These are phyloP conservation scores for Apostasia shenzhenica DNA, from an alignment of 106 monocot genomes.

Conservation along the genomic window DNA sequence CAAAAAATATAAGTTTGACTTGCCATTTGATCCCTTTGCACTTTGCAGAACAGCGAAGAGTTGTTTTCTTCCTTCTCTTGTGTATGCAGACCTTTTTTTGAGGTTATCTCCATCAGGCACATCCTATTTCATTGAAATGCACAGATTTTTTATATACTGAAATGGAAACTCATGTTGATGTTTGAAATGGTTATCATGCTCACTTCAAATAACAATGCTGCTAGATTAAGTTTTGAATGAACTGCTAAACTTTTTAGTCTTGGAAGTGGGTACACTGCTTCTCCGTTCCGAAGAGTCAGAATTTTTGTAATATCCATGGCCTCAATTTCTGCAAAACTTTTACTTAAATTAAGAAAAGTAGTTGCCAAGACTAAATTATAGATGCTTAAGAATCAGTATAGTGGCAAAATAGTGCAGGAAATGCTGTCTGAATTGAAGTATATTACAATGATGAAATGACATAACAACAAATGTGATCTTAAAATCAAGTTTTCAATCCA, in stretches of 20 bases:
- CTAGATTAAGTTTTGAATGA: conserved; percentile 85
- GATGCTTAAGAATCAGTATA: too few species aligned
- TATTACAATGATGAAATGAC: too few species aligned
- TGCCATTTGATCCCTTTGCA: conserved; percentile 90
- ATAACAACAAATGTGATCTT: too few species aligned
- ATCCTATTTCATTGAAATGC: conserved; percentile 38
- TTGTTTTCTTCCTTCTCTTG: conserved; percentile 93
- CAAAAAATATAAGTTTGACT: neutral
- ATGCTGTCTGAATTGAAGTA: too few species aligned
- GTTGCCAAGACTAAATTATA: too few species aligned
- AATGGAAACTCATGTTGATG: neutral
- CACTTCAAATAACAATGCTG: conserved; percentile 57
- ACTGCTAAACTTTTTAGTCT: conserved; percentile 65
- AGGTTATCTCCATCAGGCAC: conserved; percentile 36
- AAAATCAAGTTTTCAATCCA: too few species aligned
- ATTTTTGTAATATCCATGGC: conserved; percentile 69
- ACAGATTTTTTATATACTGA: neutral
- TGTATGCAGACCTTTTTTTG: conserved; percentile 72
- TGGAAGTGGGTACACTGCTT: conserved; percentile 85
- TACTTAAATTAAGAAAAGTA: too few species aligned
- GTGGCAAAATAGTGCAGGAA: too few species aligned
- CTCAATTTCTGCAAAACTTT: conserved; percentile 63
- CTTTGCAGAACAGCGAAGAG: conserved; percentile 92
- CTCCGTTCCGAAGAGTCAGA: conserved; percentile 78
- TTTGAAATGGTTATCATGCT: neutral